Evolutionary conservation across 805 yeast genomes (phyloP).

Genomic region (Cyberlindnera nakhonratchasimensis): DNA sequence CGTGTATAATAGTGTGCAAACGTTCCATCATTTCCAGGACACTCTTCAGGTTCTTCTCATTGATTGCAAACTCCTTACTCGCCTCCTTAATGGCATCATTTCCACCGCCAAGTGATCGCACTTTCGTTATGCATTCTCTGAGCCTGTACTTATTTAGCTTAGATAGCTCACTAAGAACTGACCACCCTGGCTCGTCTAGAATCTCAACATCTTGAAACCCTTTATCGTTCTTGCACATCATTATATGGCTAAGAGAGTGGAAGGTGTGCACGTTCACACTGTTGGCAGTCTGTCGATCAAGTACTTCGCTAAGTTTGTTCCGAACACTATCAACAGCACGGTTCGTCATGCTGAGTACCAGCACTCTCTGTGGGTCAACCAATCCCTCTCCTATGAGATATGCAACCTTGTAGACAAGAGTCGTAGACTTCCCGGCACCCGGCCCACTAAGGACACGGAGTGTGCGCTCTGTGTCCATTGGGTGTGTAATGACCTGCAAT

Average conservation of each 20-base stretch:
- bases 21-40: slow-evolving; percentile 14
- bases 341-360: slow-evolving; percentile 66
- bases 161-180: slow-evolving; percentile 26
- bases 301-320: slow-evolving; percentile 27
- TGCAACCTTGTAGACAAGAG: slow-evolving; percentile 52
- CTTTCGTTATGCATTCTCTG: slow-evolving; percentile 6
- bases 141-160: slow-evolving; percentile 14
- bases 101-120: background rate
- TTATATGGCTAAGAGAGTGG: slow-evolving; percentile 55
- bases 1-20: slow-evolving; percentile 19
- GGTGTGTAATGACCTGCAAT: slow-evolving; percentile 39
- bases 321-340: slow-evolving; percentile 54
- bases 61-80: background rate
- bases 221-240: slow-evolving; percentile 38
- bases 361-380: slow-evolving; percentile 49
- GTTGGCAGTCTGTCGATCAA: slow-evolving; percentile 39
- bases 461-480: slow-evolving; percentile 37
- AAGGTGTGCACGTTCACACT: slow-evolving; percentile 47
- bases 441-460: slow-evolving; percentile 65
- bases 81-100: background rate
- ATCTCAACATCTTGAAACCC: slow-evolving; percentile 32
- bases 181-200: slow-evolving; percentile 56
- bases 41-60: background rate
- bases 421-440: slow-evolving; percentile 69
- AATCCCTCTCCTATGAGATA: slow-evolving; percentile 37